Evolutionary conservation across 2,329 filamentous ascomycete species (phyloP).

Genomic region (Colletotrichum chlorophyti): DNA sequence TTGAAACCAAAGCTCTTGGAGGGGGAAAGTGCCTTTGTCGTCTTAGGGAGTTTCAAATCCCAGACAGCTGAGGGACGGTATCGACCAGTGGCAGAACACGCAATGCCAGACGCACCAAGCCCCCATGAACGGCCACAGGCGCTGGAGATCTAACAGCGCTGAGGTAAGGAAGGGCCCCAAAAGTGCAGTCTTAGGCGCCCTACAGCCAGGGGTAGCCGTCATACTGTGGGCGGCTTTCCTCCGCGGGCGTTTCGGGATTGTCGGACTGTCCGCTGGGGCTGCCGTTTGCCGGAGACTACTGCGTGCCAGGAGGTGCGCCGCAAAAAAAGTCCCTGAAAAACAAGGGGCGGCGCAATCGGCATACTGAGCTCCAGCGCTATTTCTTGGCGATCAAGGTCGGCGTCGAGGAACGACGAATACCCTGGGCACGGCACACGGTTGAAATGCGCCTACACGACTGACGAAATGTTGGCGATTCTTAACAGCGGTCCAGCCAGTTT

Average conservation of each 20-base stretch:
- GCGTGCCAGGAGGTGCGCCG: too few relatives aligned
- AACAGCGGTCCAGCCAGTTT: slow-evolving; percentile 3
- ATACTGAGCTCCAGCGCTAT: not conserved
- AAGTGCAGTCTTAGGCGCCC: too few relatives aligned
- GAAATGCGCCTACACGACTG: slow-evolving; percentile 4
- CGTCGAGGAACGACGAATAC: too few relatives aligned
- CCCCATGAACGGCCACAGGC: slow-evolving; percentile 6
- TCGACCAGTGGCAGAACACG: too few relatives aligned
- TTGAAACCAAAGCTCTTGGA: not conserved
- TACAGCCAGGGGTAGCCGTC: not conserved
- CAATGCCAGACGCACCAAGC: not conserved
- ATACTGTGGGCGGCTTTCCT: slow-evolving; percentile 19
- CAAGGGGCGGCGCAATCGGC: slow-evolving; percentile 9
- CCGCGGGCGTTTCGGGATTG: slow-evolving; percentile 5
- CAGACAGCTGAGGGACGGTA: slow-evolving; percentile 25
- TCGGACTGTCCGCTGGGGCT: slow-evolving; percentile 14
- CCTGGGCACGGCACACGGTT: too few relatives aligned
- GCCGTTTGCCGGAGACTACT: not conserved
- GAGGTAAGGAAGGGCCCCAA: slow-evolving; percentile 10
- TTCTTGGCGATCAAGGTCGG: slow-evolving; percentile 6
- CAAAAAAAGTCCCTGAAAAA: slow-evolving; percentile 8
- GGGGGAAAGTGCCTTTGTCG: slow-evolving; percentile 18
- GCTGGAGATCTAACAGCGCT: slow-evolving; percentile 6
- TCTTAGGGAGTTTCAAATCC: slow-evolving; percentile 29
- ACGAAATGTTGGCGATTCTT: not conserved